Base-by-base conservation (phyloP, 768 basidiomycete genomes). In the Rhizopogon vesiculosus region DNA sequence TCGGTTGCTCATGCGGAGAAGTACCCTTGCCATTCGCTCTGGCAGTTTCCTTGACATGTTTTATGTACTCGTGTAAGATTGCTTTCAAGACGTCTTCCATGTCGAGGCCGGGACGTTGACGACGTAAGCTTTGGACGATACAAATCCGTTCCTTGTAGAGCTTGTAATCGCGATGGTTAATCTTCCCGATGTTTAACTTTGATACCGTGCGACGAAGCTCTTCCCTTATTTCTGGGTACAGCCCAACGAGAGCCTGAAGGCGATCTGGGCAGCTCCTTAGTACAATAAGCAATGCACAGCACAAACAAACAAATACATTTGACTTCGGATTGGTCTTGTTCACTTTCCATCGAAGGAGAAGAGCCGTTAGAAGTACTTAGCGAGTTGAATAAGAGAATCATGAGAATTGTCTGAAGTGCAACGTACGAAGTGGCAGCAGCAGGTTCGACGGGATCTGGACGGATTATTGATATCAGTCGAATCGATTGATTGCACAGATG, bases 221-320 rank as follows among this genome's bases (percentile, higher is more conserved):
- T 0, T 62, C 41, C 2, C 2, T 40, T 9, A 62, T 66, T 38
- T 35, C 60, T 0, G 69, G 67, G 54, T 61, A 60, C 5, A 42
- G 29, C 9, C 9, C 0, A 0, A 62, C 8, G 18, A 61, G 1
- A 2, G 55, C 7, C 0, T 44, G 49, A 25, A 69, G 53, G 0
- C 49, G 52, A 25, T 56, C 69, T 63, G 13, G 5, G 16, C n/a
- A 5, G 3, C 15, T 12, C 9, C 29, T 18, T 48, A 22, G 33
- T 33, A 42, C 16, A 13, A n/a, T 28, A 25, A 25, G 25, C 25
- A 25, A 25, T 25, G 25, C 25, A 25, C 25, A 25, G 25, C 25
- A 25, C 25, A 25, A 25, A 35, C 13, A 38, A 1, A 9, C 15
- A 15, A 48, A 35, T 49, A 49, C 46, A 33, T 49, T 49, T 19